Percentiles rank a stretch among this genome's conserved stretches.
Conservation (phyloP, 495 filamentous ascomycete species). For the Penicillium mononematosum region DNA sequence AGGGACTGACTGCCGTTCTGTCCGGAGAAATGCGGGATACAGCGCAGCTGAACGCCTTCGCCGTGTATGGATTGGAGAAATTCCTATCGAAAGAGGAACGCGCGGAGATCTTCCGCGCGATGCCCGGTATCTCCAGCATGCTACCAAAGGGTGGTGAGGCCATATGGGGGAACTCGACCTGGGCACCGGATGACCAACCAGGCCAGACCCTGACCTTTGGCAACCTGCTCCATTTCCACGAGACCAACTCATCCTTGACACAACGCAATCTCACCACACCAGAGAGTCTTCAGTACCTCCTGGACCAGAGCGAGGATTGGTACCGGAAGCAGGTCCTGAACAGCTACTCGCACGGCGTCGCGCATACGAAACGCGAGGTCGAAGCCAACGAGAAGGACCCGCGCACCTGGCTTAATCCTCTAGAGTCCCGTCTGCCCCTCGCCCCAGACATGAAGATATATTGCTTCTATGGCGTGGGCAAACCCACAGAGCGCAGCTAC, state of each 20-base stretch:
- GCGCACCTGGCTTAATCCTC: slow-evolving; percentile 89
- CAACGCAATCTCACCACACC: slow-evolving; percentile 74
- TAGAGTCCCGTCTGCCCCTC: slow-evolving; percentile 83
- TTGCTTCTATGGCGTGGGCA: slow-evolving; percentile 94
- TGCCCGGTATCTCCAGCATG: slow-evolving; percentile 97
- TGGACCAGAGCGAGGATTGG: slow-evolving; percentile 78
- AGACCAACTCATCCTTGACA: slow-evolving; percentile 61
- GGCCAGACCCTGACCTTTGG: slow-evolving; percentile 72
- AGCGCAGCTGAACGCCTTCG: slow-evolving; percentile 94
- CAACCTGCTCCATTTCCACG: slow-evolving; percentile 82
- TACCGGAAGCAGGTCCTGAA: slow-evolving; percentile 67
- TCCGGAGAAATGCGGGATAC: slow-evolving; percentile 99
- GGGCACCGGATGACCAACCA: slow-evolving; percentile 85
- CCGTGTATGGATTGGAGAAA: slow-evolving; percentile 94
- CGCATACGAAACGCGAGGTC: slow-evolving; percentile 75
- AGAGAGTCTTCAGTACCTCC: slow-evolving; percentile 73
- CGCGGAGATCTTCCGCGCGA: slow-evolving; percentile 90
- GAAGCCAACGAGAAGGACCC: slow-evolving; percentile 81
- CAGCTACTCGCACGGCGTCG: slow-evolving; percentile 87
- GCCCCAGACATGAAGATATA: slow-evolving; percentile 94
- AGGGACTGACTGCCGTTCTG: slow-evolving; percentile 85
- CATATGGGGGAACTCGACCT: slow-evolving; percentile 87
- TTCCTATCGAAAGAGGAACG: slow-evolving; percentile 88
- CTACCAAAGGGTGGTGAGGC: slow-evolving; percentile 92
- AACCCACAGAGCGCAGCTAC: slow-evolving; percentile 87